phyloP scores from a whole-genome alignment of 306 rosid species.

The Morella rubra region DNA sequence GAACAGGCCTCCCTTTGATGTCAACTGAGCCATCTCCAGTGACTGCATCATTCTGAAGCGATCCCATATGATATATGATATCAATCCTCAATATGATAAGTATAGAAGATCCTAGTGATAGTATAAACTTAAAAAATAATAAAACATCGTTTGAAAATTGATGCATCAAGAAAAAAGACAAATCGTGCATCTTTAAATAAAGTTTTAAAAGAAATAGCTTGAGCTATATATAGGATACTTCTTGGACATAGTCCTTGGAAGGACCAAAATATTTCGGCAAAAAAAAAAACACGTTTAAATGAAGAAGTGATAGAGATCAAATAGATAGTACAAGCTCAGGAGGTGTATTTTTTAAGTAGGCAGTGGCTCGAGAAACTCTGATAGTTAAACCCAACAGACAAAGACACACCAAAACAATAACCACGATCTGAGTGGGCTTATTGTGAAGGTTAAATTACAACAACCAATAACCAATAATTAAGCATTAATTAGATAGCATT shows the following conservation, averaged over 20 bases:
- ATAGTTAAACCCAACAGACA: neutral
- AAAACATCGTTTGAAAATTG: neutral
- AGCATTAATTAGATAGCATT: too few relatives aligned
- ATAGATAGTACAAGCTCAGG: neutral
- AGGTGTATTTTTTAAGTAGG: neutral
- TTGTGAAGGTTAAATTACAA: neutral
- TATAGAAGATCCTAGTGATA: neutral
- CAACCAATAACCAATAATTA: neutral
- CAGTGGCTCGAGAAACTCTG: neutral
- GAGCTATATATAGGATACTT: too few relatives aligned
- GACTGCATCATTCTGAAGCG: conserved; percentile 34
- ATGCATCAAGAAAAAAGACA: too few relatives aligned
- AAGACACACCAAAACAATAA: neutral
- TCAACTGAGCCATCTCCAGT: conserved; percentile 57
- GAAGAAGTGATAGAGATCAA: too few relatives aligned
- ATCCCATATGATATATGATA: neutral
- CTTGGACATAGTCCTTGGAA: too few relatives aligned
- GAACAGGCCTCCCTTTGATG: conserved; percentile 43
- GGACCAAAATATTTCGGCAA: too few relatives aligned
- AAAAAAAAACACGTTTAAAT: too few relatives aligned
- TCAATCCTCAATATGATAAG: neutral
- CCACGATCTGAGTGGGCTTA: neutral
- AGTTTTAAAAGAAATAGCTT: too few relatives aligned
- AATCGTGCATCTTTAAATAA: too few relatives aligned
- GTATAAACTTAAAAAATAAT: neutral